Evolutionary conservation across 257 asterid genomes (phyloP).

Genomic region (Cordia subcordata): DNA sequence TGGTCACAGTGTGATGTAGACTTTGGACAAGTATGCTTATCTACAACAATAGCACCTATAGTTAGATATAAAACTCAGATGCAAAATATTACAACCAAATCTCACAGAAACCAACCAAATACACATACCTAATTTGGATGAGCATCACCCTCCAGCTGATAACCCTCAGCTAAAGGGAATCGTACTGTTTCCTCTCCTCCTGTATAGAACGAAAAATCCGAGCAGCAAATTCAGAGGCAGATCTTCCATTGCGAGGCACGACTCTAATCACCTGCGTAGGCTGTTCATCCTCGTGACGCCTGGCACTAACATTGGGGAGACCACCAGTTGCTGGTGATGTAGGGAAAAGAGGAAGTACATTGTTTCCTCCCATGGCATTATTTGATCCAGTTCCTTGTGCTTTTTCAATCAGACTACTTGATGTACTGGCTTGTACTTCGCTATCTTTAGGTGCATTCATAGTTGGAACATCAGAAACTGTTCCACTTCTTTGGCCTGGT

Average conservation of each 20-base stretch:
- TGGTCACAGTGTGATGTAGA: too few relatives aligned
- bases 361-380: conserved; percentile 24
- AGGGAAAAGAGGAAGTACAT: conserved; percentile 52
- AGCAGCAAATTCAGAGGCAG: conserved; percentile 80
- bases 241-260: conserved; percentile 61
- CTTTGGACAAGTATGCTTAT: too few relatives aligned
- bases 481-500: conserved; percentile 24
- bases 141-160: too few relatives aligned
- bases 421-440: conserved; percentile 62
- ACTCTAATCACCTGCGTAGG: conserved; percentile 57
- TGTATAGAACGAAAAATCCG: conserved; percentile 79
- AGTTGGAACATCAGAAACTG: conserved; percentile 10
- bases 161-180: conserved; percentile 18
- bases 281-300: conserved; percentile 16
- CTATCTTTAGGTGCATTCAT: conserved; percentile 25
- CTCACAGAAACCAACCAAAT: neutral
- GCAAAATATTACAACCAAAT: too few relatives aligned
- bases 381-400: conserved; percentile 11
- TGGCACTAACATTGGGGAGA: conserved; percentile 16
- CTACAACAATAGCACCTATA: too few relatives aligned
- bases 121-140: neutral
- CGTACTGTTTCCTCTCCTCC: conserved; percentile 68
- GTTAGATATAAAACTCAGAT: too few relatives aligned
- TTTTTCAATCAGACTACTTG: conserved; percentile 48
- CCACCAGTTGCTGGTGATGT: conserved; percentile 22